Evolutionary conservation across 768 basidiomycete species (phyloP), one percentile per base, ranked within the genome.

Genomic region (Tulasnella sp.): DNA sequence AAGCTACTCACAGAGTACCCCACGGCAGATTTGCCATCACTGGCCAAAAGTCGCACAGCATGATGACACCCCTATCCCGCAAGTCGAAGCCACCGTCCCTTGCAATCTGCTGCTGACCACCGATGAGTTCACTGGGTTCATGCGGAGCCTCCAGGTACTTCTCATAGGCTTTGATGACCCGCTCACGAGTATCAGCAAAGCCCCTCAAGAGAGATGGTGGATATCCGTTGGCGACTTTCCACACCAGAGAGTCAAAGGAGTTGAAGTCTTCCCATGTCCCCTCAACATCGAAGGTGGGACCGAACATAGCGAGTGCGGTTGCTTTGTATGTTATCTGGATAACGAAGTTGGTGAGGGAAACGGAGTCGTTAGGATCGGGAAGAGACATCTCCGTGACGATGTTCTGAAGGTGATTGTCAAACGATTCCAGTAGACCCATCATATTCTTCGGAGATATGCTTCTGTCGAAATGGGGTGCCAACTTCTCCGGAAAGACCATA

Each of bases 391-490:
- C 22, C 30, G 31, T 31, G 24, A 60, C 42, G 17, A 42, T 38
- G 21, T 29, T 24, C n/a, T 24, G 30, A 10, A 60, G 21, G 12
- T 60, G 59, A 19, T 25, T 31, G 17, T 51, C 59, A 27, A 42
- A 60, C 24, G 57, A 49, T 12, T 59, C 30, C 22, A 50, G 29
- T 10, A 59, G 45, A 24, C 21, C 22, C 46, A 49, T 59, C 46
- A 59, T 59, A 24, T 59, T 49, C 46, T 59, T 59, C 10, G 57
- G 57, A 15, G 46, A 44, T 12, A 59, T 49, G 46, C 46, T 59
- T 2, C 46, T 30, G 42, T 25, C 15, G 31, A 59, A 31, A 9
- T 59, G 57, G 7, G 46, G 48, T 17, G 48, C 57, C 19, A 59
- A 29, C 22, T 43, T 19, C 31, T 51, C 57, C 8, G 57, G 27